phyloP scores from a whole-genome alignment of 169 alveolate genomes.

The Amoebophrya sp. region DNA sequence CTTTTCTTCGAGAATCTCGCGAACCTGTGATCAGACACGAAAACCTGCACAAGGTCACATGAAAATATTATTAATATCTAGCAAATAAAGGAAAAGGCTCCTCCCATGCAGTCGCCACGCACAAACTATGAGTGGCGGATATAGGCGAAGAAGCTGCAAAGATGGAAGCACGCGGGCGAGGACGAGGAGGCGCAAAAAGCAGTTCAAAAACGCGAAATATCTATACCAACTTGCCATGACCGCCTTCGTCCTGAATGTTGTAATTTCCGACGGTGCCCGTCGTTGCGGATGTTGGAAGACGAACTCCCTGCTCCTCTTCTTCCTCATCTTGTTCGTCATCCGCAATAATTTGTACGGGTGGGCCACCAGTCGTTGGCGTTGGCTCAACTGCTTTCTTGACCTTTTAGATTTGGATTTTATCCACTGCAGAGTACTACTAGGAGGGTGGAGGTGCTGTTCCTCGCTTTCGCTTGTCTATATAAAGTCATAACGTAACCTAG shows the following conservation, averaged over 20 bases:
- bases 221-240: background rate
- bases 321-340: conserved; percentile 38
- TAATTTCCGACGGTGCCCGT: background rate
- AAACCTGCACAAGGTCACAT: too few species aligned
- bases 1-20: background rate
- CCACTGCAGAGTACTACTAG: too few species aligned
- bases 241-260: background rate
- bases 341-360: conserved; percentile 35
- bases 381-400: background rate
- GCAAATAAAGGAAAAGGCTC: too few species aligned
- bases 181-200: background rate
- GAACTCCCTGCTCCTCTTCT: background rate
- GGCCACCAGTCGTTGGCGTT: background rate
- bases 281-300: background rate
- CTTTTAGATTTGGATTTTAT: too few species aligned
- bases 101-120: too few species aligned
- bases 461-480: too few species aligned
- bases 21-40: background rate
- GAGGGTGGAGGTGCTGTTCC: too few species aligned
- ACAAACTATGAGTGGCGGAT: too few species aligned
- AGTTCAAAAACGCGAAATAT: background rate
- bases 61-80: too few species aligned
- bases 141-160: too few species aligned
- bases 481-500: too few species aligned
- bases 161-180: background rate